Base-by-base conservation (phyloP, 768 basidiomycete species). In the Rubroboletus satanas region DNA sequence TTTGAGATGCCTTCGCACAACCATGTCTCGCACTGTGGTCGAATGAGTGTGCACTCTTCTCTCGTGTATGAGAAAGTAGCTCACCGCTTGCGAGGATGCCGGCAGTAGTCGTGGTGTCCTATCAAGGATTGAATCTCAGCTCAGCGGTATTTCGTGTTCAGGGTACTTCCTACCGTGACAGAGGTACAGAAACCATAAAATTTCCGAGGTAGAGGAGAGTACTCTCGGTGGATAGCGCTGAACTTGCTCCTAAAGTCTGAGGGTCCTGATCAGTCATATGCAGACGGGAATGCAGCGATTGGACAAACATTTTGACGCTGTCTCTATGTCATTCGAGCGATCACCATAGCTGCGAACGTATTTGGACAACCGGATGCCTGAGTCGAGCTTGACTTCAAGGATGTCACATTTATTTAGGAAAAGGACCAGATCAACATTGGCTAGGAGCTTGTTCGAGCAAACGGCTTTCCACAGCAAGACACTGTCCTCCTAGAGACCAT, bases 331-430 rank as follows among this genome's bases (percentile, higher is more conserved):
- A 49, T 90, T 90, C 21, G 81, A 73, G 45, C 87, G 78, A 53
- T 84, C 80, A 9, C 79, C 81, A 63, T 85, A 90, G 45, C 84
- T 87, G 45, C 85, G 79, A 31, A 90, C 87, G 61, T 85, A 87
- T 65, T 85, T 83, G 33, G 77, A 71, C 31, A 90, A 71, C 55
- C 77, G 77, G 53, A 87, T 77, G 31, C 88, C 88, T 1, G 85
- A 76, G 18, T 74, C 71, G 11, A 90, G 79, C 63, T 90, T 90
- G 43, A 75, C 62, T 56, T 80, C 80, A 51, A 91, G 71, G 55
- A 90, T 86, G 62, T 90, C 88, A 55, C 85, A 85, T 67, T 92
- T 92, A 73, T 91, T 92, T 49, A 92, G 74, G 74, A 91, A 92
- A 44, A 91, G 75, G 56, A 91, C 85, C 33, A 90, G 74, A 59